Base-by-base conservation (phyloP, 805 yeast species). In the Alloascoidea hylecoeti region DNA sequence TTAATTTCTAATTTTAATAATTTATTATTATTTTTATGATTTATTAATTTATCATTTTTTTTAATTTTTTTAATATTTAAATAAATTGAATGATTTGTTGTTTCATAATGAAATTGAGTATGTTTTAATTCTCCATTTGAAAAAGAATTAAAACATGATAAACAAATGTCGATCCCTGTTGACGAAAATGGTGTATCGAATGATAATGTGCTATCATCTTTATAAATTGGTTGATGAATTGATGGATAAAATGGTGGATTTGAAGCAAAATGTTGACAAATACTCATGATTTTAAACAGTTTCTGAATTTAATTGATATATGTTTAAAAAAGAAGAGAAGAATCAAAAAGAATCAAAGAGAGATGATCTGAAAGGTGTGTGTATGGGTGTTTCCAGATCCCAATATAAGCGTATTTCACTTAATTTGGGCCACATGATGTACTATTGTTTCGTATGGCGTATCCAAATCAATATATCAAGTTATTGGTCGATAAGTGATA, bases 141-240 rank as follows among this genome's bases (percentile, higher is more conserved):
- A 23, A 23, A 23, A 4, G 63, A 60, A 14, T 50, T 41, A 55
- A 70, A 83, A 46, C 94, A 78, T 2, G 59, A 47, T 37, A 92
- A 60, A 44, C 96, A 88, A 12, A 88, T 71, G 49, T 81, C 88
- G 14, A 89, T 53, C 0, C 94, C 94, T 4, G 52, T 38, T 6
- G 58, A 58, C 38, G 66, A 58, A 38, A 23, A 9, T 23, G 83
- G 71, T 0, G 83, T 74, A 43, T 77, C 89, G 51, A 80, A 89
- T 38, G 88, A 79, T 57, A 72, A 89, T 61, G 81, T 80, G 52
- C 96, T 88, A 46, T 86, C 96, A 59, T 89, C 96, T 51, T 84
- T 88, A 49, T 74, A 77, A 14, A 88, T 72, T 2, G 66, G 61
- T 16, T 56, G 43, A 2, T 23, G n/a, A 23, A 23, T n/a, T 9